A percentile compares a stretch with the other conserved stretches of the same genome.
These are phyloP conservation scores for Mucor lusitanicus DNA, from an alignment of 371 early-diverging fungal genomes.

Conservation along the genomic window DNA sequence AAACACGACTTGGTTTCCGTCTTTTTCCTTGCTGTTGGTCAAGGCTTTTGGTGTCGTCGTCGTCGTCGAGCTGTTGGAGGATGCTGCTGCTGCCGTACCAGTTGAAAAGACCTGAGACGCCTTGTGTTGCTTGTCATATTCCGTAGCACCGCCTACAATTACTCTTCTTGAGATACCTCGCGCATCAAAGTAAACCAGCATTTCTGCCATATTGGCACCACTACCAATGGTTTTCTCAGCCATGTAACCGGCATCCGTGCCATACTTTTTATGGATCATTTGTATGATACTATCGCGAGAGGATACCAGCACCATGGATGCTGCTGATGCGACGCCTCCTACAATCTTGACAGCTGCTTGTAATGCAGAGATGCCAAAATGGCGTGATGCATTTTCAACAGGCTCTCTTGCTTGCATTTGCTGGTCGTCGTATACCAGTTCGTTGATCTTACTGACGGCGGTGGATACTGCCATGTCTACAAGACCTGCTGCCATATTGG, in stretches of 20 bases:
- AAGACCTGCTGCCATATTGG: conserved; percentile 16
- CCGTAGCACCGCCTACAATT: not conserved
- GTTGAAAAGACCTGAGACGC: not conserved
- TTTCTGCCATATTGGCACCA: conserved; percentile 24
- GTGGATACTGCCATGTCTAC: conserved; percentile 30
- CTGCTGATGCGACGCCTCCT: conserved; percentile 36
- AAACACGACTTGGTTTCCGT: not conserved
- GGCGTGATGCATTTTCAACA: conserved; percentile 25
- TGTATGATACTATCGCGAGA: conserved; percentile 36
- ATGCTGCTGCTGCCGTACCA: no score
- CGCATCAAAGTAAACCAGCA: conserved; percentile 43
- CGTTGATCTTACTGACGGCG: conserved; percentile 22
- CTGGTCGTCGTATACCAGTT: conserved; percentile 13
- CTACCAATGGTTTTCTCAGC: conserved; percentile 36
- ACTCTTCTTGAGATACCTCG: conserved; percentile 41
- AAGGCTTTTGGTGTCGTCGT: no score
- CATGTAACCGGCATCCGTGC: conserved; percentile 38
- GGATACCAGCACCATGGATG: conserved; percentile 25
- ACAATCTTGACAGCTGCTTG: conserved; percentile 35
- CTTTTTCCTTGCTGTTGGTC: not conserved
- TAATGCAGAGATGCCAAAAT: conserved; percentile 39
- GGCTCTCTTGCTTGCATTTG: conserved; percentile 21
- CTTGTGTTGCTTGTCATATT: not conserved
- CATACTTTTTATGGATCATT: conserved; percentile 41
- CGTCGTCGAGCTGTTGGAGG: no score